Percentiles rank a stretch among this genome's conserved stretches.
Evolutionary conservation across 257 asterid species (phyloP).

Genomic region (Rehmannia glutinosa): DNA sequence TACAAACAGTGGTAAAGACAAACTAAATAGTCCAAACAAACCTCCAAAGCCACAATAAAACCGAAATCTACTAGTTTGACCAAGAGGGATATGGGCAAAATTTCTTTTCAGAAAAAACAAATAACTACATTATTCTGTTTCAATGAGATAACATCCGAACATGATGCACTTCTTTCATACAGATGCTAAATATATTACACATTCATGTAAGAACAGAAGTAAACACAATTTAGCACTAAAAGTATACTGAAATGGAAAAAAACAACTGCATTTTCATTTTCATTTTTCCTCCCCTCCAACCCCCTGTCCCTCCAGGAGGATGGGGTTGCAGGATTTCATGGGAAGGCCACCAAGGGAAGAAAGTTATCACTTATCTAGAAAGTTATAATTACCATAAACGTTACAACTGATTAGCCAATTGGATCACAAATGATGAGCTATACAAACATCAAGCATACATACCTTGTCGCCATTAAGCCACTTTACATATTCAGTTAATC

Average conservation of each 20-base stretch:
- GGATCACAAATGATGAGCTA: neutral
- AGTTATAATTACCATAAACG: neutral
- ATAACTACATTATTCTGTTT: too few relatives aligned
- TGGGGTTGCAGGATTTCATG: neutral
- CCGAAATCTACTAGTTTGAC: too few relatives aligned
- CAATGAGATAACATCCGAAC: too few relatives aligned
- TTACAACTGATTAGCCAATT: neutral
- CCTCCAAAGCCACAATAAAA: neutral
- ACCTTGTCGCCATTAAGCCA: conserved; percentile 95
- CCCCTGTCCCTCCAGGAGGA: too few relatives aligned
- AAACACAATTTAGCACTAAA: neutral
- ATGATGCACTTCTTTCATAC: too few relatives aligned
- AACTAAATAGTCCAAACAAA: neutral
- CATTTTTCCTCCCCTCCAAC: too few relatives aligned
- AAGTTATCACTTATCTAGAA: neutral
- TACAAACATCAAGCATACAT: conserved; percentile 28
- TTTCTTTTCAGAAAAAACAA: too few relatives aligned
- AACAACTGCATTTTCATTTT: neutral
- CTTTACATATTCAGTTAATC: conserved; percentile 80
- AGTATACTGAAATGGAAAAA: neutral
- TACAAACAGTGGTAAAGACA: neutral
- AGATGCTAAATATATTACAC: neutral
- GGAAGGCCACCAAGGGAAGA: neutral
- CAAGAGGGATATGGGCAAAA: too few relatives aligned
- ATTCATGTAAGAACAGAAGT: neutral